Base-by-base conservation (phyloP, 2,329 filamentous ascomycete genomes). In the Colletotrichum sp. region DNA sequence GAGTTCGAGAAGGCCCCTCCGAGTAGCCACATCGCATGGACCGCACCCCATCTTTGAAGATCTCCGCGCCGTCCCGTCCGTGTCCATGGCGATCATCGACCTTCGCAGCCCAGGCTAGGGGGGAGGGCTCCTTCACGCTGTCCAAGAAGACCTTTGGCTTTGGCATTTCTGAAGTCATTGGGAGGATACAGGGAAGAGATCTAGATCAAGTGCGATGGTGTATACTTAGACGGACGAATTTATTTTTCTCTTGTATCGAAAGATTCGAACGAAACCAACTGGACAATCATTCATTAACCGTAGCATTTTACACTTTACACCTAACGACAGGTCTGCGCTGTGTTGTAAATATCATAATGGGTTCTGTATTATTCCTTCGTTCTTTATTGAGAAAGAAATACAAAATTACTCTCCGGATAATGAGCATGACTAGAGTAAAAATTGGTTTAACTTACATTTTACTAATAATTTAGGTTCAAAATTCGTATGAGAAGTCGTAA, bases 71-170 rank as follows among this genome's bases (percentile, higher is more conserved):
- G 44, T 52, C 44, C 44, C 44, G 44, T 52, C 44, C 6, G 44
- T 52, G 44, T 5, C 10, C 44, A 52, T 21, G 44, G 10, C 44
- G 44, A 52, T 52, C 44, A 52, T 2, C n/a, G 1, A 8, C n/a
- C 5, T 1, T 10, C n/a, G 2, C 10, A 3, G 10, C 44, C n/a
- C 44, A 52, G n/a, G n/a, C n/a, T 0, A 12, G 10, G 2, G 0
- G 44, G 6, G 44, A 1, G 10, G n/a, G 44, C 10, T 21, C 10
- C n/a, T 3, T 52, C 2, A 13, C n/a, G 44, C 44, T 3, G 10
- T 0, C 44, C 2, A 13, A 21, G n/a, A 10, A 10, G 18, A 0
- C 9, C 1, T n/a, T 49, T 12, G 18, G 18, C 9, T 44, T n/a
- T 3, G 2, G 39, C 1, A 44, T n/a, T 44, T 1, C 18, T 44